Evolutionary conservation across 2,329 filamentous ascomycete species (phyloP), one percentile per base, ranked within the genome.

Genomic region (Corynespora cassiicola): DNA sequence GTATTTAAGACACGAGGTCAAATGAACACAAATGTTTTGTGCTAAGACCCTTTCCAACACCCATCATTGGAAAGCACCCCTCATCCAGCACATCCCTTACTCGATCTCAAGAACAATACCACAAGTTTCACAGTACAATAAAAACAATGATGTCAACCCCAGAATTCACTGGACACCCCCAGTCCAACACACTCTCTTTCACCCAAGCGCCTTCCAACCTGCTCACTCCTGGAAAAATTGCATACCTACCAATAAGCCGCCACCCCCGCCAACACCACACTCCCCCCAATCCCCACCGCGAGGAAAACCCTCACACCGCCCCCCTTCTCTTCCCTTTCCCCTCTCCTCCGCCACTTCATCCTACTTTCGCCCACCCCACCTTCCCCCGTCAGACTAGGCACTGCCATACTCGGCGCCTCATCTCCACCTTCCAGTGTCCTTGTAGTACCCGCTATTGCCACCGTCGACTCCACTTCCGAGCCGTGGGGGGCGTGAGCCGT

Each of bases 201-300:
- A n/a, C n/a, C n/a, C n/a, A n/a, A n/a, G n/a, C n/a, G n/a, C n/a
- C n/a, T n/a, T n/a, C n/a, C n/a, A n/a, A n/a, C n/a, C n/a, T n/a
- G n/a, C n/a, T n/a, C n/a, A n/a, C n/a, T n/a, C n/a, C n/a, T n/a
- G n/a, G n/a, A n/a, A n/a, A n/a, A n/a, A n/a, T n/a, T n/a, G n/a
- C n/a, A n/a, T n/a, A n/a, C n/a, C n/a, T 20, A 52, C 30, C 40
- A 18, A 26, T 34, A 36, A 12, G 42, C 45, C 17, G 46, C 40
- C 15, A 50, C 17, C 25, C 34, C 42, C 6, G 31, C 45, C 24
- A 47, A 31, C 11, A 17, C 25, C 12, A 50, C 35, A 35, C 39
- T 40, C 14, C 50, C 22, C 19, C 41, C 14, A 25, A 48, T 30
- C 16, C 47, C 50, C 11, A 44, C 22, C 12, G 30, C 47, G 25